Evolutionary conservation across 169 alveolate species (phyloP), one percentile per base, ranked within the genome.

Genomic region (Plasmodium falciparum): DNA sequence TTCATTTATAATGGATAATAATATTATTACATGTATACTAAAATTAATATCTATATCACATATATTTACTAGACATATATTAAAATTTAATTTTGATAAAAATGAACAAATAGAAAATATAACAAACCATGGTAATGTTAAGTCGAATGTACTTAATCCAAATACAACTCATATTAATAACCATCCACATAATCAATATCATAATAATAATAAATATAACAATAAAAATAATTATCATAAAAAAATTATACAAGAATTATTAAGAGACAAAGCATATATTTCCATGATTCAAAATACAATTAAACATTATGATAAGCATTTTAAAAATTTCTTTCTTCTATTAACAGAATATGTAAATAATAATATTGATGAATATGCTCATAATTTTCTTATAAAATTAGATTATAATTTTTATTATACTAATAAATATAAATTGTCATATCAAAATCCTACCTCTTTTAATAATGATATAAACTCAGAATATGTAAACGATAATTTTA

Each of bases 21-120:
- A 52, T 65, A 73, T 91, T 39, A 73, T 75, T n/a, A 88, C 91
- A 8, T 72, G 74, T 15, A 56, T 93, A 47, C 54, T 71, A 4
- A 88, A 90, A 29, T 63, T 91, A 22, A 71, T 93, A n/a, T 93
- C 93, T 17, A 49, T 93, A 49, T 73, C 93, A 13, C 88, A 69
- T 73, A 72, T 89, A 58, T 93, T 93, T 67, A 80, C 95, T 0
- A 89, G 93, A 22, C 94, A 93, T 70, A 91, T 93, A 13, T 63
- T 89, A 50, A 72, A 73, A 63, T 93, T 93, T 70, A 70, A 76
- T 29, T 93, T 90, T 26, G 20, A 69, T 20, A 83, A 69, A 54
- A 83, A 69, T 83, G 76, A 76, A 59, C 76, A 76, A 24, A 17
- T 76, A 15, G 76, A 62, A 65, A 66, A 52, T 11, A 24, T 56